These are phyloP conservation scores for Phoenix roebelenii DNA, from an alignment of 176 grass and related monocot species.

Conservation along the genomic window DNA sequence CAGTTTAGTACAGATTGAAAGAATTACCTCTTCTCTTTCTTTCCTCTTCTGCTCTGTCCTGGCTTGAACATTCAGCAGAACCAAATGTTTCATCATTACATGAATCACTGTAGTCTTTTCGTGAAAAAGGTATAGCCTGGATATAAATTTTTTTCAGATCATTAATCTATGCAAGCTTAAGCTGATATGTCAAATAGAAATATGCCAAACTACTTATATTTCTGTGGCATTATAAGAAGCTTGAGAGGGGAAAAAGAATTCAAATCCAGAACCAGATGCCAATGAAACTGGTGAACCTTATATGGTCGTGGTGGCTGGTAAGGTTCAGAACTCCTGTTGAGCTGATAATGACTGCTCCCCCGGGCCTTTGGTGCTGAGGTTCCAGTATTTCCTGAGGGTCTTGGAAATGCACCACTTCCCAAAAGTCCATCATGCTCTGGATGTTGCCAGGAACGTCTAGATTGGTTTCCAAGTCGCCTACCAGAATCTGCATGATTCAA, in stretches of 20 bases:
- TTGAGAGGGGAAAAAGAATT: too few species aligned
- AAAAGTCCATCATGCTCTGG: conserved; percentile 87
- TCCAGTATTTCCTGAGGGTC: conserved; percentile 53
- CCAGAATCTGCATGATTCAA: conserved; percentile 32
- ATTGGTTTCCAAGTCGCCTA: conserved; percentile 44
- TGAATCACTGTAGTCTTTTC: conserved; percentile 57
- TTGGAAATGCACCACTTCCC: conserved; percentile 72
- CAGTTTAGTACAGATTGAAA: background rate
- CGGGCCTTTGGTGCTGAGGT: conserved; percentile 40
- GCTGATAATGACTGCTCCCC: conserved; percentile 34
- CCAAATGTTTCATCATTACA: conserved; percentile 97
- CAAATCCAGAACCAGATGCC: too few species aligned
- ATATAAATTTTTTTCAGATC: background rate
- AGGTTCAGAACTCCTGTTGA: conserved; percentile 61
- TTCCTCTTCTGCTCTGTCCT: conserved; percentile 94
- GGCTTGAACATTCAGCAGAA: conserved; percentile 48
- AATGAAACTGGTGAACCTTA: conserved; percentile 37
- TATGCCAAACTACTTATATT: too few species aligned
- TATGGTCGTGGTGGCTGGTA: conserved; percentile 91
- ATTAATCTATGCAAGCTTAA: too few species aligned
- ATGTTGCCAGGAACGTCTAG: conserved; percentile 54
- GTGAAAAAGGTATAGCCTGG: conserved; percentile 49
- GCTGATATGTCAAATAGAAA: too few species aligned
- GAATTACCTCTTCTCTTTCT: conserved; percentile 66
- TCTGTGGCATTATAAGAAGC: too few species aligned